Evolutionary conservation across 1,284 basidiomycete genomes (phyloP), one percentile per base, ranked within the genome.

Genomic region (Cryptococcus hybrid): DNA sequence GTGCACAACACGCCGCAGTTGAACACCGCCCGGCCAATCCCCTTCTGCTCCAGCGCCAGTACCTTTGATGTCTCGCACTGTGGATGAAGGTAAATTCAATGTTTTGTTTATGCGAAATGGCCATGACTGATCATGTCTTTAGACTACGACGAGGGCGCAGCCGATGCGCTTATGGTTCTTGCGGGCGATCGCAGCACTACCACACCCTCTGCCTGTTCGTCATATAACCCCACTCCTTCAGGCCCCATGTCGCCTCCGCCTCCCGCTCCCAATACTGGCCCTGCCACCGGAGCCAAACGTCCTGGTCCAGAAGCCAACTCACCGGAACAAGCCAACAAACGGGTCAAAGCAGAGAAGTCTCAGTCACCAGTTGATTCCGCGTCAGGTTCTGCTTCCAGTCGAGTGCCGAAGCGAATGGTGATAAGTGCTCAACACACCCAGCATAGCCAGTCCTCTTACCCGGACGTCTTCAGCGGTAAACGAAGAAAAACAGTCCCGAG

Each of bases 91-190:
- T 75, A 60, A 70, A 70, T 57, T 35, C n/a, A 44, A n/a, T n/a
- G n/a, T n/a, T 15, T 8, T 11, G 11, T 44, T 18, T 36, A 15
- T 1, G 18, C 3, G 30, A n/a, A 12, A 38, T 51, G 39, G 18
- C 30, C 18, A 11, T 47, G 36, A 24, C 44, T 47, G 52, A 66
- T 46, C 44, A 13, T n/a, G n/a, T n/a, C n/a, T n/a, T 24, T 51
- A 78, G 77, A 78, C 51, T 78, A 78, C 54, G 77, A 78, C 62
- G 77, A 77, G 61, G 73, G 75, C 8, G 73, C 72, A 11, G 73
- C 69, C 15, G 76, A 77, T 55, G 77, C 77, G 38, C 63, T 78
- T 15, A 76, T 78, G 75, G 64, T 68, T 13, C 62, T 77, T n/a
- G 71, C 73, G 47, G 69, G 73, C 3, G n/a, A n/a, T n/a, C n/a